phyloP scores from a whole-genome alignment of 106 monocot species.

The Triglochin maritima region DNA sequence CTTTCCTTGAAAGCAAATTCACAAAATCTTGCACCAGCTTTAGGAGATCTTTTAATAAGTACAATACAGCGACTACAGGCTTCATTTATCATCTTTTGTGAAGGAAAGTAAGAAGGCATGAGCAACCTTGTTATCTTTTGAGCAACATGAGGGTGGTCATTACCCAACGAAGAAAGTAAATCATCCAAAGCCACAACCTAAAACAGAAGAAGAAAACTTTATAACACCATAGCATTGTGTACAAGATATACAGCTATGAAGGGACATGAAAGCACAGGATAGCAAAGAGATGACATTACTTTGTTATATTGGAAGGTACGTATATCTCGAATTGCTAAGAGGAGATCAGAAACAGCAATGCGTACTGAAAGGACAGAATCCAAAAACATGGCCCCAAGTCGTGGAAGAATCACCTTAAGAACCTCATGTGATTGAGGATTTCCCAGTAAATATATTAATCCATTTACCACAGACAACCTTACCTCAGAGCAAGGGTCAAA shows the following conservation, averaged over 20 bases:
- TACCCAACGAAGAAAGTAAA: slow-evolving; percentile 58
- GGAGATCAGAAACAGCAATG: slow-evolving; percentile 54
- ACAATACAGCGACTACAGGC: slow-evolving; percentile 64
- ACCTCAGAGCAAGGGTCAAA: slow-evolving; percentile 67
- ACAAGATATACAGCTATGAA: too few relatives aligned
- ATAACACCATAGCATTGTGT: too few relatives aligned
- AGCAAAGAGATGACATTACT: slow-evolving; percentile 25
- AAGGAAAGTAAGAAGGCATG: slow-evolving; percentile 85
- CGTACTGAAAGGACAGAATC: slow-evolving; percentile 77
- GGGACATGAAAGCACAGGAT: too few relatives aligned
- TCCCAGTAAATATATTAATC: slow-evolving; percentile 66
- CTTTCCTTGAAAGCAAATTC: slow-evolving; percentile 76
- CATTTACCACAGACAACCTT: slow-evolving; percentile 62
- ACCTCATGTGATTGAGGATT: slow-evolving; percentile 91
- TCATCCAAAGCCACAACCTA: slow-evolving; percentile 69
- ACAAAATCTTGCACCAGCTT: slow-evolving; percentile 91
- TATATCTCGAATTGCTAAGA: slow-evolving; percentile 59
- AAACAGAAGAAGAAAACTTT: slow-evolving; percentile 1
- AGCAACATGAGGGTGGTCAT: slow-evolving; percentile 72
- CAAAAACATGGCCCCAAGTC: slow-evolving; percentile 41
- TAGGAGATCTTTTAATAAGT: slow-evolving; percentile 70
- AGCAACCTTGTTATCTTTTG: slow-evolving; percentile 74
- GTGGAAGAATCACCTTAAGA: slow-evolving; percentile 82
- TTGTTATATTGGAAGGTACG: slow-evolving; percentile 64
- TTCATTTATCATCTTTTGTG: slow-evolving; percentile 47